Evolutionary conservation across 2,329 filamentous ascomycete genomes (phyloP).

Genomic region (Xylaria digitata): DNA sequence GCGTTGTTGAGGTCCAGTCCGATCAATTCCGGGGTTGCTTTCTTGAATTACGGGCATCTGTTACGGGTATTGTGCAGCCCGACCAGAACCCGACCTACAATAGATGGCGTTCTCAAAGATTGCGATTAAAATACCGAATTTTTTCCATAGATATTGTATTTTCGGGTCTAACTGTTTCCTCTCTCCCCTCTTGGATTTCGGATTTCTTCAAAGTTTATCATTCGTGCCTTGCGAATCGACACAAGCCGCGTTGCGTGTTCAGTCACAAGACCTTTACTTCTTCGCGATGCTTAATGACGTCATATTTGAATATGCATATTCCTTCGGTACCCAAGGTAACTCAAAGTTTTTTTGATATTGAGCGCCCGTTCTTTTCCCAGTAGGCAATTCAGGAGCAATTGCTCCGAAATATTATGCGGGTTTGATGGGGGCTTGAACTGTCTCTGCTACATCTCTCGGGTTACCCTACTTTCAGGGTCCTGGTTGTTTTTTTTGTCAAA

Average conservation of each 20-base stretch:
- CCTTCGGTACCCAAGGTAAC: not conserved
- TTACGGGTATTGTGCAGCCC: not conserved
- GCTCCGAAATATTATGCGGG: constrained; percentile 34
- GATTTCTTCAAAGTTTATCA: not conserved
- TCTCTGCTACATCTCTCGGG: not conserved
- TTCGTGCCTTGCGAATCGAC: not conserved
- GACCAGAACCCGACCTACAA: not conserved
- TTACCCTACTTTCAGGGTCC: not conserved
- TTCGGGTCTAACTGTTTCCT: not conserved
- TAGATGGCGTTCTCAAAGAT: constrained; percentile 20
- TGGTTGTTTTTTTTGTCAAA: constrained; percentile 19
- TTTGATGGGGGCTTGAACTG: constrained; percentile 1
- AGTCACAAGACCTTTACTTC: constrained; percentile 9
- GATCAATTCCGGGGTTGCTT: not conserved
- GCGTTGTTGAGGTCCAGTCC: not conserved
- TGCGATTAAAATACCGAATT: constrained; percentile 4
- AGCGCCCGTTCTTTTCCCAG: constrained; percentile 11
- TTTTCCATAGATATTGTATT: constrained; percentile 8
- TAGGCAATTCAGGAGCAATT: constrained; percentile 31
- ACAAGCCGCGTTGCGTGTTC: not conserved
- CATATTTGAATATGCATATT: constrained; percentile 16
- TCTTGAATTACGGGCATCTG: not conserved
- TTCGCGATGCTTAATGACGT: constrained; percentile 21
- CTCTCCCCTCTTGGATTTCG: not conserved
- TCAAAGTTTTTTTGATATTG: not conserved